phyloP scores from a whole-genome alignment of 495 filamentous ascomycete species.

The Saxophila tyrrhenica region DNA sequence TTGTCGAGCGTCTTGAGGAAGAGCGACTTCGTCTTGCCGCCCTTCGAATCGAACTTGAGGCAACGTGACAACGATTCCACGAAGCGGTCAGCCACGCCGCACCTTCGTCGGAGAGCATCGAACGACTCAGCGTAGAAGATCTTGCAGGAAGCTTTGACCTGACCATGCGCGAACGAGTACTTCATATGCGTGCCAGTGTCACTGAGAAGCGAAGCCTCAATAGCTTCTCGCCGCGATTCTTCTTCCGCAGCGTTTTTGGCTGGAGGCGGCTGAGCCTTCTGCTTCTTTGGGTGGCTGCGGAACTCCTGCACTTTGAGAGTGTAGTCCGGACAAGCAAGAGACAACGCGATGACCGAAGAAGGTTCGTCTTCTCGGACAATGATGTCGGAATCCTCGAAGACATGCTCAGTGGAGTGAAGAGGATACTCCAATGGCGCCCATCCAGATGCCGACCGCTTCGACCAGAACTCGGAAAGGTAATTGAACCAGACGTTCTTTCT shows the following conservation, averaged over 20 bases:
- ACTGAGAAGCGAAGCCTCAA: slow-evolving; percentile 49
- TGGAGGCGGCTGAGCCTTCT: slow-evolving; percentile 4
- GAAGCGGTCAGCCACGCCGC: slow-evolving; percentile 84
- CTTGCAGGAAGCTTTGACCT: slow-evolving; percentile 91
- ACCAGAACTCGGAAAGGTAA: slow-evolving; percentile 95
- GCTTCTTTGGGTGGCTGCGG: slow-evolving; percentile 36
- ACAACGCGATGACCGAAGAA: slow-evolving; percentile 89
- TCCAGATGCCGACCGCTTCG: slow-evolving; percentile 87
- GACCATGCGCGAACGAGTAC: slow-evolving; percentile 84
- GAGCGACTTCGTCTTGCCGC: slow-evolving; percentile 95
- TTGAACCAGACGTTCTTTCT: slow-evolving; percentile 87
- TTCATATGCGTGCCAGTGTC: slow-evolving; percentile 83
- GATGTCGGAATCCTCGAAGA: slow-evolving; percentile 95
- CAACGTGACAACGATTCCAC: slow-evolving; percentile 91
- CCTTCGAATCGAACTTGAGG: slow-evolving; percentile 96
- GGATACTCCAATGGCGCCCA: slow-evolving; percentile 95
- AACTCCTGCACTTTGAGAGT: slow-evolving; percentile 63
- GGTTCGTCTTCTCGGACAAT: slow-evolving; percentile 96
- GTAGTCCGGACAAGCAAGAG: slow-evolving; percentile 77
- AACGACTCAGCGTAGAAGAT: slow-evolving; percentile 98
- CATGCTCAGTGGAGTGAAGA: slow-evolving; percentile 74
- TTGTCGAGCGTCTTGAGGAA: slow-evolving; percentile 96
- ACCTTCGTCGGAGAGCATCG: slow-evolving; percentile 84
- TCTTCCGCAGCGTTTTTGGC: slow-evolving; percentile 1
- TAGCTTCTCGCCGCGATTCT: slow-evolving; percentile 25